These are phyloP conservation scores for Anisodus acutangulus DNA, from an alignment of 257 asterid species.

Conservation along the genomic window DNA sequence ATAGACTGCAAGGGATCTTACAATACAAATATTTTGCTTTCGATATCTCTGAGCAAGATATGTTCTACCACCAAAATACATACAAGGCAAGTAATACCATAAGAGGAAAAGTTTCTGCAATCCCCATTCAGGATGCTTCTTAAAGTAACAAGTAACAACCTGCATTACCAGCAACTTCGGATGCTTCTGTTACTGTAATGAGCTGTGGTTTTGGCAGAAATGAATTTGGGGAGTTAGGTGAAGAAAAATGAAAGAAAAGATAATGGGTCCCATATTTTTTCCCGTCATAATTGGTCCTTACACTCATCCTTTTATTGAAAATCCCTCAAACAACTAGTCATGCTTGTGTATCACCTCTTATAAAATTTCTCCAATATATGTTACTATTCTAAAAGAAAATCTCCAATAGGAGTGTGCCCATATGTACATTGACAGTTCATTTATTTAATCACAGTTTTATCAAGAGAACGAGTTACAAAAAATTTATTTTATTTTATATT, in stretches of 20 bases:
- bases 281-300: constrained; percentile 11
- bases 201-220: not conserved
- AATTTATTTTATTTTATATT: not conserved
- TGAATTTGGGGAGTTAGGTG: constrained; percentile 7
- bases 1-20: not conserved
- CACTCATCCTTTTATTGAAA: not conserved
- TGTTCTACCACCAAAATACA: constrained; percentile 13
- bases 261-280: constrained; percentile 1
- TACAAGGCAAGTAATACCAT: not conserved
- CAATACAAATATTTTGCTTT: not conserved
- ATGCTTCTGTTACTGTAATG: not conserved
- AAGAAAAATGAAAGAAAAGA: not conserved
- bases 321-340: not conserved
- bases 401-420: not conserved
- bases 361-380: not conserved
- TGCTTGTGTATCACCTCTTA: constrained; percentile 11
- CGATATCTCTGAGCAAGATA: not conserved
- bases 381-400: not conserved
- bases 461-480: not conserved
- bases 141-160: not conserved
- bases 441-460: not conserved
- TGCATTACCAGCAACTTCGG: not conserved
- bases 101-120: constrained; percentile 3
- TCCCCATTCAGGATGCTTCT: not conserved
- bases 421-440: not conserved